Evolutionary conservation across 495 filamentous ascomycete species (phyloP).

Genomic region (Paragyromitra xinjiangensis): DNA sequence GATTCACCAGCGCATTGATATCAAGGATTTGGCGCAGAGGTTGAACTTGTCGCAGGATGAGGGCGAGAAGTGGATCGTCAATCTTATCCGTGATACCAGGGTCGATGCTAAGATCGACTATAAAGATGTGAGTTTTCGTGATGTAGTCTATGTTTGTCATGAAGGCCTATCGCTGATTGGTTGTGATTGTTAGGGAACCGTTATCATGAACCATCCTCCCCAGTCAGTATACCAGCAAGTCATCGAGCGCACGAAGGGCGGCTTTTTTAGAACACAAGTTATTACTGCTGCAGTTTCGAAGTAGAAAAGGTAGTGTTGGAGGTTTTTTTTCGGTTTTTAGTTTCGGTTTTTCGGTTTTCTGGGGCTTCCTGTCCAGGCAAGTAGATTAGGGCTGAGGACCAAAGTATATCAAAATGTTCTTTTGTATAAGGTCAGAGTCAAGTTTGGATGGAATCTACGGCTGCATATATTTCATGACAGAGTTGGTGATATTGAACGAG

Average conservation of each 20-base stretch:
- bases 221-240: constrained; percentile 99
- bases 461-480: background rate
- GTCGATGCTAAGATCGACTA: constrained; percentile 99
- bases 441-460: background rate
- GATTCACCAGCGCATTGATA: constrained; percentile 97
- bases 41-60: constrained; percentile 90
- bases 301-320: constrained; percentile 12
- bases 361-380: constrained; percentile 16
- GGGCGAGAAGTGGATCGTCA: constrained; percentile 99
- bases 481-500: background rate
- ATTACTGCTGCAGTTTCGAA: constrained; percentile 62
- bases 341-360: constrained; percentile 23
- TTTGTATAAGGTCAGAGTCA: background rate
- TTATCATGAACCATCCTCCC: constrained; percentile 99
- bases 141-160: background rate
- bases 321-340: constrained; percentile 2
- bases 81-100: constrained; percentile 94
- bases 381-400: constrained; percentile 26
- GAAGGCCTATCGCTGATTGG: constrained; percentile 1
- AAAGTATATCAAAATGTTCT: constrained; percentile 29
- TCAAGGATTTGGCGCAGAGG: constrained; percentile 91
- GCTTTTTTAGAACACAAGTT: constrained; percentile 87
- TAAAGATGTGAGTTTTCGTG: constrained; percentile 67
- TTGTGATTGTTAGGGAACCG: constrained; percentile 69
- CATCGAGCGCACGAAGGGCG: constrained; percentile 94